phyloP scores from a whole-genome alignment of 2,329 filamentous ascomycete genomes.

The Sclerotinia sclerotiorum region DNA sequence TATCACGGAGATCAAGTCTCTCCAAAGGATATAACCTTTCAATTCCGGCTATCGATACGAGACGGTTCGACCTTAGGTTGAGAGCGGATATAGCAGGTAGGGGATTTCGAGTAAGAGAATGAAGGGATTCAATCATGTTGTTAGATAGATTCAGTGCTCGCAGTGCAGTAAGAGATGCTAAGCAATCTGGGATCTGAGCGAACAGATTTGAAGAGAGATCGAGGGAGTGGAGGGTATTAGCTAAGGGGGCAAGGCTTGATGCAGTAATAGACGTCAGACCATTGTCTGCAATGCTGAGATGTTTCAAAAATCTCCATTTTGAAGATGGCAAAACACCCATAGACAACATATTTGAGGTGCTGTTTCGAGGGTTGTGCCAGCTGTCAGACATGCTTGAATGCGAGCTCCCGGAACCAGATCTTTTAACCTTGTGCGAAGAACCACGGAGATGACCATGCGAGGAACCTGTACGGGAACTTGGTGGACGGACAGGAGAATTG shows the following conservation, averaged over 20 bases:
- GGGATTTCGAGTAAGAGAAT: constrained; percentile 81
- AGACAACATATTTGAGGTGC: constrained; percentile 73
- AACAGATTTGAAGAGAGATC: constrained; percentile 93
- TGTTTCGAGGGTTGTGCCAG: constrained; percentile 63
- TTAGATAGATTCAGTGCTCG: constrained; percentile 90
- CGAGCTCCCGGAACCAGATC: constrained; percentile 90
- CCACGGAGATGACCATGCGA: constrained; percentile 61
- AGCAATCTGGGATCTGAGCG: constrained; percentile 87
- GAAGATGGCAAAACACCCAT: constrained; percentile 73
- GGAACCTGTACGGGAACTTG: constrained; percentile 67
- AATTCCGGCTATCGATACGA: constrained; percentile 83
- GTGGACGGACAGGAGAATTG: constrained; percentile 76
- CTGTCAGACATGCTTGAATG: constrained; percentile 73
- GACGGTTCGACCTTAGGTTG: constrained; percentile 84
- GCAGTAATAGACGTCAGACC: constrained; percentile 77
- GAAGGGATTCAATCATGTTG: constrained; percentile 95
- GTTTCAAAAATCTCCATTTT: constrained; percentile 93
- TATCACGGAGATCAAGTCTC: constrained; percentile 86
- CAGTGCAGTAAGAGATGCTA: constrained; percentile 82
- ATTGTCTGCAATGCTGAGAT: constrained; percentile 90
- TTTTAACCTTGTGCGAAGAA: constrained; percentile 67
- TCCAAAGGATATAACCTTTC: constrained; percentile 88
- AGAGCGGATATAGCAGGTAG: constrained; percentile 91
- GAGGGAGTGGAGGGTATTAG: constrained; percentile 85
- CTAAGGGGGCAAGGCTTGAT: constrained; percentile 74